These are phyloP conservation scores for Pseudogymnoascus sp. DNA, from an alignment of 2,329 filamentous ascomycete species.

Conservation along the genomic window DNA sequence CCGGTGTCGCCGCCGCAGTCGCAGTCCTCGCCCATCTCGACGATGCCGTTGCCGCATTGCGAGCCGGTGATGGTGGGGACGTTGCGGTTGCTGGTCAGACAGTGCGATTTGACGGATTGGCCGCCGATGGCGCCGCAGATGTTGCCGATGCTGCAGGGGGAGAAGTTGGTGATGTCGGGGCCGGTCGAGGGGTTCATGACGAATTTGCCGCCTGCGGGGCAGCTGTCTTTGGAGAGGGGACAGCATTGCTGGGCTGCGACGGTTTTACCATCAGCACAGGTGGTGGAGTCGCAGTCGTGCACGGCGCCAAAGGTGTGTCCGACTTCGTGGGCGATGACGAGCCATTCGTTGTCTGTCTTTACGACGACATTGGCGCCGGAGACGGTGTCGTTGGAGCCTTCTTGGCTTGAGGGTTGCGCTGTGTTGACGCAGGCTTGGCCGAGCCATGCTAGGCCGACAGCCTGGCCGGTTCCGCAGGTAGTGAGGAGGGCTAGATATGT, in stretches of 20 bases:
- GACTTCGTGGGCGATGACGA: constrained; percentile 88
- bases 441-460: constrained; percentile 88
- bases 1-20: constrained; percentile 74
- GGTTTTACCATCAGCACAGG: constrained; percentile 55
- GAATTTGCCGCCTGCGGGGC: constrained; percentile 68
- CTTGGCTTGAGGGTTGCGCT: constrained; percentile 44
- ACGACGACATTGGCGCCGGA: constrained; percentile 85
- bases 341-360: constrained; percentile 77
- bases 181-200: constrained; percentile 95
- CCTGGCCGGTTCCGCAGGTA: constrained; percentile 64
- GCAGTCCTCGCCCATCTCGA: constrained; percentile 88
- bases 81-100: constrained; percentile 77
- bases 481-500: constrained; percentile 47
- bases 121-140: constrained; percentile 79
- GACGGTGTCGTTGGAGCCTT: constrained; percentile 57
- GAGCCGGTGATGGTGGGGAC: constrained; percentile 73
- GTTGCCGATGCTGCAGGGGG: constrained; percentile 82
- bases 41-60: constrained; percentile 93
- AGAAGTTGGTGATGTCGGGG: constrained; percentile 66
- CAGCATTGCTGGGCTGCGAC: constrained; percentile 64
- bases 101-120: constrained; percentile 65
- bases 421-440: constrained; percentile 69
- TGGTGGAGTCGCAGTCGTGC: constrained; percentile 71
- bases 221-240: constrained; percentile 57
- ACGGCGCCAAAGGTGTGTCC: constrained; percentile 94